Percentiles rank a stretch among this genome's conserved stretches.
These are phyloP conservation scores for Colletotrichum tropicale DNA, from an alignment of 2,329 filamentous ascomycete species.

Conservation along the genomic window DNA sequence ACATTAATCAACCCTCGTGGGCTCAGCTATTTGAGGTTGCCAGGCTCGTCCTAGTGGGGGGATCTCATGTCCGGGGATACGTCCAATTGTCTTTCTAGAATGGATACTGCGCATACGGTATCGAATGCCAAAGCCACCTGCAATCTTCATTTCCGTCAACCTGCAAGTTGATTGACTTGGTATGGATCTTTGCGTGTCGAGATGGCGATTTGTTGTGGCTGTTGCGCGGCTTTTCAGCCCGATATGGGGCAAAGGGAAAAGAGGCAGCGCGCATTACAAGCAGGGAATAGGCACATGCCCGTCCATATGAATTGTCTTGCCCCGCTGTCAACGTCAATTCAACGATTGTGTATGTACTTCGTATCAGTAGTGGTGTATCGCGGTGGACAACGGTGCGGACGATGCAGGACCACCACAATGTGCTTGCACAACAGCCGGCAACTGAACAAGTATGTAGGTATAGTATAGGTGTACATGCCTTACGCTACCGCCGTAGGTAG, in stretches of 20 bases:
- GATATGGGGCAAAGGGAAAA: not conserved
- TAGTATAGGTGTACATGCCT: not conserved
- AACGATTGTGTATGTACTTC: not conserved
- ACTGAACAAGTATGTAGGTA: not conserved
- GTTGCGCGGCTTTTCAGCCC: not conserved
- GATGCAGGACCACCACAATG: not conserved
- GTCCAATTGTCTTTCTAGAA: not conserved
- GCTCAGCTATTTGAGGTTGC: not conserved
- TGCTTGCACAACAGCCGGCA: not conserved
- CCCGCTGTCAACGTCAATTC: slow-evolving; percentile 3
- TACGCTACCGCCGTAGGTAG: not conserved
- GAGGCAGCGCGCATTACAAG: not conserved
- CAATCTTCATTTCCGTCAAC: not conserved
- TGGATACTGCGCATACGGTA: not conserved
- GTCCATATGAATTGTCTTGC: not conserved
- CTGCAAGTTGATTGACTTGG: not conserved
- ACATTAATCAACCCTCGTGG: not conserved
- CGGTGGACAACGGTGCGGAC: not conserved
- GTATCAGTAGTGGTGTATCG: not conserved
- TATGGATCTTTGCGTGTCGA: not conserved
- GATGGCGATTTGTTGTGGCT: not conserved
- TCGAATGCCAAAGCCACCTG: not conserved
- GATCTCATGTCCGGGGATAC: not conserved
- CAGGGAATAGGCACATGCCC: not conserved
- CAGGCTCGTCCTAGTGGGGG: not conserved